These are phyloP conservation scores for Funneliformis caledonium DNA, from an alignment of 371 early-diverging fungal species.

Conservation along the genomic window DNA sequence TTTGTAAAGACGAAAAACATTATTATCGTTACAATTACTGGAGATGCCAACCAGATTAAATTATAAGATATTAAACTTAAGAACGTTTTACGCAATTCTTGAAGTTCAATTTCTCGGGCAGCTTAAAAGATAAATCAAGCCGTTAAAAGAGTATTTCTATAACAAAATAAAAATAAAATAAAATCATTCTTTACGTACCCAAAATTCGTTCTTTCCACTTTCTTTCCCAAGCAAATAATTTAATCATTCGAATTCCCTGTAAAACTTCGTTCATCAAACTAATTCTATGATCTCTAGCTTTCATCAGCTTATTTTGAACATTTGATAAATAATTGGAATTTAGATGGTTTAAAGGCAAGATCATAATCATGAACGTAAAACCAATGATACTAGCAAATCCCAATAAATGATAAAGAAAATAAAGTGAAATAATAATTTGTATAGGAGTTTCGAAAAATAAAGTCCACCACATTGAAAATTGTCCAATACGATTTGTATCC, in stretches of 20 bases:
- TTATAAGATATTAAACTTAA: not conserved
- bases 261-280: conserved; percentile 56
- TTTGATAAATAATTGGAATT: conserved; percentile 56
- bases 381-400: conserved; percentile 58
- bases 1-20: conserved; percentile 62
- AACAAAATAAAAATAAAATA: too few relatives aligned
- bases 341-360: conserved; percentile 57
- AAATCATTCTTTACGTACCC: not conserved
- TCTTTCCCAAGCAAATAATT: conserved; percentile 70
- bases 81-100: not conserved
- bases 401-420: conserved; percentile 57
- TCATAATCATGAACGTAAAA: conserved; percentile 50
- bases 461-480: conserved; percentile 51
- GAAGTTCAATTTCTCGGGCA: not conserved
- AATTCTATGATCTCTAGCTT: conserved; percentile 52
- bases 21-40: conserved; percentile 58
- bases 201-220: not conserved
- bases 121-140: not conserved
- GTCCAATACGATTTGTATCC: conserved; percentile 63
- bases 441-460: conserved; percentile 58
- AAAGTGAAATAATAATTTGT: conserved; percentile 54
- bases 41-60: conserved; percentile 53
- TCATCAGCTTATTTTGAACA: conserved; percentile 27
- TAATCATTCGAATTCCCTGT: conserved; percentile 70
- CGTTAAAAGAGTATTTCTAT: not conserved